Base-by-base conservation (phyloP, 768 basidiomycete genomes). In the Hygrophoropsis aurantiaca region DNA sequence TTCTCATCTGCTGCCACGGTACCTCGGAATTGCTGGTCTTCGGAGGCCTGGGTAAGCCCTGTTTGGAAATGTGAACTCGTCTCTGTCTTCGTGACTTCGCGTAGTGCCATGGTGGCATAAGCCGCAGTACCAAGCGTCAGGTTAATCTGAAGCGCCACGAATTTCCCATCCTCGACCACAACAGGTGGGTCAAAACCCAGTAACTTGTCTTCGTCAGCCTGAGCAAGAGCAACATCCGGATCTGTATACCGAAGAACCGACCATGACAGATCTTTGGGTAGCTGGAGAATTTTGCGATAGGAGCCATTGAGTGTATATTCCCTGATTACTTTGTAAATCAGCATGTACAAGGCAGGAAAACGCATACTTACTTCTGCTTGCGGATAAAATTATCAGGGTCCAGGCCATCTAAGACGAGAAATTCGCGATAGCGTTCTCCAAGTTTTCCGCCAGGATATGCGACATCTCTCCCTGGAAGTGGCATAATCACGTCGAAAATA, bases 91-190 rank as follows among this genome's bases (percentile, higher is more conserved):
- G 94, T 93, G 36, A 97, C 82, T 69, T 97, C 93, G 34, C 93
- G 82, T 55, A 99, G 66, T 3, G 94, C 95, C 97, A 99, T 99
- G 2, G 97, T 99, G 2, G 97, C 97, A 67, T 97, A 99, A 4
- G 92, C 87, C 0, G 92, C 89, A 6, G 92, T 91, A 11, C 90
- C 92, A 13, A 99, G 78, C n/a, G 77, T 81, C 44, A 97, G 68
- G 32, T 84, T 71, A 51, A 99, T 81, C 59, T 94, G 94, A 27
- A 99, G 70, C 4, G 95, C 94, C 65, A 84, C 73, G 64, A 95
- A 95, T 58, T 81, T 85, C 20, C 94, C 94, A 39, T 87, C 78
- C 44, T 83, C 79, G 3, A 72, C 75, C 25, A 81, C 62, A 1
- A 72, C 74, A 8, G 92, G 90, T 5, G 84, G 69, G 47, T 92